Conservation (phyloP, 331 rosid species). For the Malus hybrid region DNA sequence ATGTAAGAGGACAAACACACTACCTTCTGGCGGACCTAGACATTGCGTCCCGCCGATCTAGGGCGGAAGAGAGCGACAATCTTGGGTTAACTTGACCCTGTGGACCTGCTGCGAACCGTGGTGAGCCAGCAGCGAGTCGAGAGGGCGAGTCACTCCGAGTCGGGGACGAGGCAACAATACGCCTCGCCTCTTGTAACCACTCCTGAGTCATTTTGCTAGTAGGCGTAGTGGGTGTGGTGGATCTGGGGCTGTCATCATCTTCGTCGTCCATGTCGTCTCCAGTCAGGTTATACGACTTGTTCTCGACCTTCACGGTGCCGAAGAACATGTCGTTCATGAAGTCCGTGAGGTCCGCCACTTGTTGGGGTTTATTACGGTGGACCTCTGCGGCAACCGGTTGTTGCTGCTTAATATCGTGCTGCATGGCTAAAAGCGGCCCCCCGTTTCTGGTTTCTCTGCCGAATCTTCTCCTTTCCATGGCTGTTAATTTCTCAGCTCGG, state of each 20-base stretch:
- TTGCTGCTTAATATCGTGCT: neutral
- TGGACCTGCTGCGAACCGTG: conserved; percentile 52
- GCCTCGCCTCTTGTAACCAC: conserved; percentile 73
- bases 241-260: conserved; percentile 38
- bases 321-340: conserved; percentile 84
- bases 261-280: conserved; percentile 21
- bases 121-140: conserved; percentile 46
- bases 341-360: conserved; percentile 64
- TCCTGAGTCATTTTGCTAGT: conserved; percentile 56
- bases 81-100: conserved; percentile 9
- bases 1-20: too few relatives aligned
- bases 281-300: conserved; percentile 47
- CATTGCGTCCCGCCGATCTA: conserved; percentile 50
- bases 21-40: conserved; percentile 85
- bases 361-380: neutral
- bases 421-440: conserved; percentile 20
- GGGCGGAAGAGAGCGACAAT: conserved; percentile 21
- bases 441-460: conserved; percentile 38
- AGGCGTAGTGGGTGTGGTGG: conserved; percentile 39
- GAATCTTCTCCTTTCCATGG: neutral
- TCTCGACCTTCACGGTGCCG: conserved; percentile 28
- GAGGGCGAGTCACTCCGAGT: conserved; percentile 43
- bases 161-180: conserved; percentile 74
- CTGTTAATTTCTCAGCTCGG: neutral
- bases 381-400: neutral